Conservation (phyloP, 2,329 filamentous ascomycete genomes). For the Cladophialophora chaetospira region DNA sequence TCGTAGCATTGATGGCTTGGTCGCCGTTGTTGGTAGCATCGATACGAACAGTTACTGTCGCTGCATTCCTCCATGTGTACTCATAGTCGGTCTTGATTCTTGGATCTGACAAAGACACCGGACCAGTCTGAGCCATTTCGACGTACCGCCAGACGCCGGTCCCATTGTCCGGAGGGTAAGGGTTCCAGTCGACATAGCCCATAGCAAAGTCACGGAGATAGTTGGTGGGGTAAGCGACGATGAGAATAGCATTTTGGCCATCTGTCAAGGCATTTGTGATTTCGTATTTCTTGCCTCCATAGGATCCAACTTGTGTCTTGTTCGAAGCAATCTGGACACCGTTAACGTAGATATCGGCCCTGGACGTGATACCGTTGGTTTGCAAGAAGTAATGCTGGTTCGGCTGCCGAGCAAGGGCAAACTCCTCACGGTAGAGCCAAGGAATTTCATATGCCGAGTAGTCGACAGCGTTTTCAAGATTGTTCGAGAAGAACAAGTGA, state of each 20-base stretch:
- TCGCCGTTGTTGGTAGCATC: slow-evolving; percentile 42
- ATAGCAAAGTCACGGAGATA: slow-evolving; percentile 62
- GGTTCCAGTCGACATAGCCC: slow-evolving; percentile 66
- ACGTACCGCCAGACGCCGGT: slow-evolving; percentile 65
- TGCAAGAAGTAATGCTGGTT: slow-evolving; percentile 55
- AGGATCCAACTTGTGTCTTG: slow-evolving; percentile 56
- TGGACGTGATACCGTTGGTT: slow-evolving; percentile 62
- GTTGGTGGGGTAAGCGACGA: slow-evolving; percentile 60
- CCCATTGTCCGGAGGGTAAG: slow-evolving; percentile 62
- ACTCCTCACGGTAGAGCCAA: slow-evolving; percentile 62
- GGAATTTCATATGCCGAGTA: slow-evolving; percentile 53
- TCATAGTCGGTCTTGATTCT: slow-evolving; percentile 50
- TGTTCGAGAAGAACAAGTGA: slow-evolving; percentile 59
- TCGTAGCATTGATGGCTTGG: slow-evolving; percentile 19
- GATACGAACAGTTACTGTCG: slow-evolving; percentile 43
- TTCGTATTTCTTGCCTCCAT: slow-evolving; percentile 59
- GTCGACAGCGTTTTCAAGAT: slow-evolving; percentile 49
- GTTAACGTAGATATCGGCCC: slow-evolving; percentile 63
- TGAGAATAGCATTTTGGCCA: slow-evolving; percentile 54
- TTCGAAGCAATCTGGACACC: slow-evolving; percentile 55
- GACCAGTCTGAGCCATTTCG: slow-evolving; percentile 57
- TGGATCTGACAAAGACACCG: slow-evolving; percentile 50
- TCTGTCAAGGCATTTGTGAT: slow-evolving; percentile 48
- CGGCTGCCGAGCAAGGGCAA: slow-evolving; percentile 41
- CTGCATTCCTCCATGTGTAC: slow-evolving; percentile 42